phyloP scores from a whole-genome alignment of 2,329 filamentous ascomycete species.

The Aspergillus sp. region DNA sequence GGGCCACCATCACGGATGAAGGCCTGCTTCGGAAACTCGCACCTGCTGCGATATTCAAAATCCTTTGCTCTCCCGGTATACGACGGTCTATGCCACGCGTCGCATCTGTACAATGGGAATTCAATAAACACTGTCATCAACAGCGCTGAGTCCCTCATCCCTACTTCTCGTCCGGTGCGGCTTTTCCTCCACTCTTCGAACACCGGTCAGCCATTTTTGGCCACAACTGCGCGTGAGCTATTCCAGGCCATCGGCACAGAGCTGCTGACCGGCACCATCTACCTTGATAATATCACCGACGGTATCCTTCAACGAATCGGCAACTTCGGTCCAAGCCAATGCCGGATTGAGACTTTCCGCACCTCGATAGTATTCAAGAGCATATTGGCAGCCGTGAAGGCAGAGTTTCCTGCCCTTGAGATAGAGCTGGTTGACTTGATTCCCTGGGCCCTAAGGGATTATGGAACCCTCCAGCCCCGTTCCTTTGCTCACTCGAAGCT shows the following conservation, averaged over 20 bases:
- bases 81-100: constrained; percentile 34
- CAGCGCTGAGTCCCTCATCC: constrained; percentile 4
- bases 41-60: constrained; percentile 18
- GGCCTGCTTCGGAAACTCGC: constrained; percentile 13
- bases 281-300: constrained; percentile 9
- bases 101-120: constrained; percentile 44
- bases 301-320: constrained; percentile 1
- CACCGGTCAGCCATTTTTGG: constrained; percentile 10
- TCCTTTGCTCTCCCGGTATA: constrained; percentile 20
- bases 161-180: background rate
- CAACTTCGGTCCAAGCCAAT: background rate
- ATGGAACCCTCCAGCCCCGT: constrained; percentile 1
- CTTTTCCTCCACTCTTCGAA: constrained; percentile 11
- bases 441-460: constrained; percentile 4
- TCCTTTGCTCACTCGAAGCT: constrained; percentile 21
- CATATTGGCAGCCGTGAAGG: background rate
- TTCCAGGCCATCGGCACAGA: constrained; percentile 13
- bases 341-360: constrained; percentile 7
- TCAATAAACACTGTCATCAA: constrained; percentile 3
- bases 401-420: background rate
- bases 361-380: constrained; percentile 10
- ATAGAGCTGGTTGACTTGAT: background rate
- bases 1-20: constrained; percentile 25
- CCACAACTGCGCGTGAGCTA: constrained; percentile 8
- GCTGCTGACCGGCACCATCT: constrained; percentile 12